Conservation (phyloP, 1,284 basidiomycete genomes). For the Naganishia albida region DNA sequence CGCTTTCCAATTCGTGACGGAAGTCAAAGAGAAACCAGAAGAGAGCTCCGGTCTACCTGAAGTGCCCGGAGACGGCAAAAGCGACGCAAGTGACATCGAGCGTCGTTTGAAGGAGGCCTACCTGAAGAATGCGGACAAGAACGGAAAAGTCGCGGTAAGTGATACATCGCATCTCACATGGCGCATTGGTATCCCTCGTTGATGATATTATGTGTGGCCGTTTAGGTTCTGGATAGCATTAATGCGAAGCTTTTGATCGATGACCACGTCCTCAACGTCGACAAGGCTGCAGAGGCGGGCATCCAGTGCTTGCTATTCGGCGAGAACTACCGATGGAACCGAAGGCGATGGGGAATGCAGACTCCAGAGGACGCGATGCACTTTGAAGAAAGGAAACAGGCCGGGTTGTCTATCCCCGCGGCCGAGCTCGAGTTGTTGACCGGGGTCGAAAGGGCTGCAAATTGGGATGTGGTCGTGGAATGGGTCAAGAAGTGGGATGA, state of each 20-base stretch:
- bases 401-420: constrained; percentile 34
- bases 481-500: constrained; percentile 45
- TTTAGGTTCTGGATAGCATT: constrained; percentile 42
- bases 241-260: constrained; percentile 44
- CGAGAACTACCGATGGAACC: constrained; percentile 39
- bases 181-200: background rate
- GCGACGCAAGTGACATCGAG: background rate
- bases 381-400: constrained; percentile 38
- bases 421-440: constrained; percentile 34
- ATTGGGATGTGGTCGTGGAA: constrained; percentile 42
- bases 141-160: constrained; percentile 28
- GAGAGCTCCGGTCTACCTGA: background rate
- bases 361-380: constrained; percentile 41
- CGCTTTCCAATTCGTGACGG: constrained; percentile 20
- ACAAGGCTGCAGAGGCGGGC: constrained; percentile 38
- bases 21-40: background rate
- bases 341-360: constrained; percentile 35
- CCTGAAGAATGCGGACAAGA: constrained; percentile 21
- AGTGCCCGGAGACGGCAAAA: background rate
- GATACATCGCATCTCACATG: too few relatives aligned
- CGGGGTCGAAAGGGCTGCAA: constrained; percentile 34
- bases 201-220: background rate
- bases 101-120: constrained; percentile 16
- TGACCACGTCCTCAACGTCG: constrained; percentile 42
- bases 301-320: constrained; percentile 43